These are phyloP conservation scores for Pontederia crassipes DNA, from an alignment of 176 grass and related monocot genomes.

Conservation along the genomic window DNA sequence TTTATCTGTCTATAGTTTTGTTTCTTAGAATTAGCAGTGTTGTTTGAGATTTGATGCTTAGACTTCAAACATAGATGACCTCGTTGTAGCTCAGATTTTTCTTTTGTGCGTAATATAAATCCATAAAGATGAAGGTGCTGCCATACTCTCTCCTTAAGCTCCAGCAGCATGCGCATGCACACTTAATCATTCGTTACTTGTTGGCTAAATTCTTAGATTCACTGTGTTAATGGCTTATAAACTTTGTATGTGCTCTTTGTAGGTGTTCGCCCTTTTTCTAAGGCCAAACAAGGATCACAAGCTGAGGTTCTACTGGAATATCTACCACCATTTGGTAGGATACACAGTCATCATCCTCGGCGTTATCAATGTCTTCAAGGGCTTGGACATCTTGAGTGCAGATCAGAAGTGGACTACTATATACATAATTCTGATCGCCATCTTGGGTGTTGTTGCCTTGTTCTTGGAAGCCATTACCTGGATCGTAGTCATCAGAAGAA, in stretches of 20 bases:
- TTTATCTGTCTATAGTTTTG: background rate
- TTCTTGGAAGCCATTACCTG: slow-evolving; percentile 42
- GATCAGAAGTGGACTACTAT: slow-evolving; percentile 40
- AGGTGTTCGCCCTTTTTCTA: slow-evolving; percentile 53
- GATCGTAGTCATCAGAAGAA: slow-evolving; percentile 24
- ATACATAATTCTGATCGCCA: slow-evolving; percentile 29
- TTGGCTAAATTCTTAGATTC: background rate
- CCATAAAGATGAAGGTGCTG: no score
- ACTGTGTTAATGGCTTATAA: background rate
- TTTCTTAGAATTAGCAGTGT: background rate
- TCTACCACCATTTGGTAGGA: slow-evolving; percentile 53
- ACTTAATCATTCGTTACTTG: background rate
- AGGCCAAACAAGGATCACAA: slow-evolving; percentile 50
- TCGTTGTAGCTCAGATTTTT: no score
- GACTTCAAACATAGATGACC: no score
- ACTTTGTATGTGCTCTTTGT: background rate
- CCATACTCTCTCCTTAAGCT: no score
- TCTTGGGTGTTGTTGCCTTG: slow-evolving; percentile 26
- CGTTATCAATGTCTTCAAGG: slow-evolving; percentile 60
- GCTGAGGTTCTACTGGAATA: slow-evolving; percentile 55
- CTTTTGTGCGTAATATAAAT: no score
- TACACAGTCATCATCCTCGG: slow-evolving; percentile 41
- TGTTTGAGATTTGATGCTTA: no score
- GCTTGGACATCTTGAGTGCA: slow-evolving; percentile 35
- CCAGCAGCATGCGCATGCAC: no score